phyloP scores from a whole-genome alignment of 2,329 filamentous ascomycete genomes.

The Phialocephala subalpina region DNA sequence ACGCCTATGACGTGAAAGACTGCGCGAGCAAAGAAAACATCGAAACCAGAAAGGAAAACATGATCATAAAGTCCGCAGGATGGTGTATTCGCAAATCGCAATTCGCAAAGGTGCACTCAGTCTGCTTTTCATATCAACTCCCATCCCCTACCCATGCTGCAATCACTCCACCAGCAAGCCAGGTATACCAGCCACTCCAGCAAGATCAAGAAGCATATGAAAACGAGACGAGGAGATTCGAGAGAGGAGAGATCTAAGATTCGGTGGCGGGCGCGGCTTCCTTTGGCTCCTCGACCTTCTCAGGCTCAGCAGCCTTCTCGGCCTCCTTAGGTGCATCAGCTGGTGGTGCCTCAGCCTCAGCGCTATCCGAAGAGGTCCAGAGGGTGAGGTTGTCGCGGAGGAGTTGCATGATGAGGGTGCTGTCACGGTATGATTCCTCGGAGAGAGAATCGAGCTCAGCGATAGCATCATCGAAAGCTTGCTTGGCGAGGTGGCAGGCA shows the following conservation, averaged over 20 bases:
- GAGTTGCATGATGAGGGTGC: conserved; percentile 99
- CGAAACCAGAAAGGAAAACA: conserved; percentile 47
- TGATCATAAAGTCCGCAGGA: conserved; percentile 47
- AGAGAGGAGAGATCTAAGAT: conserved; percentile 57
- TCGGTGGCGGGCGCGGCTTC: conserved; percentile 53
- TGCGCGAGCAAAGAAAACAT: conserved; percentile 40
- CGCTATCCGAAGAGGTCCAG: conserved; percentile 94
- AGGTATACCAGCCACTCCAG: conserved; percentile 42
- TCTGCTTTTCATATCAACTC: conserved; percentile 48
- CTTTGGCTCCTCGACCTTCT: conserved; percentile 49
- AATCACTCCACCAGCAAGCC: conserved; percentile 44
- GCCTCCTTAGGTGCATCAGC: conserved; percentile 71
- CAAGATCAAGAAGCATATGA: conserved; percentile 46
- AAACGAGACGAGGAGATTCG: conserved; percentile 49
- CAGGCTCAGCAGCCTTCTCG: conserved; percentile 56
- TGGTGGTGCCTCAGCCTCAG: conserved; percentile 71
- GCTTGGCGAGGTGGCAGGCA: conserved; percentile 98
- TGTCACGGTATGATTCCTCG: conserved; percentile 98
- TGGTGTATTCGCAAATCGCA: conserved; percentile 47
- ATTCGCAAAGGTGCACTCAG: conserved; percentile 41
- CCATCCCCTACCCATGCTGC: conserved; percentile 45
- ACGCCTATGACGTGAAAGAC: conserved; percentile 38
- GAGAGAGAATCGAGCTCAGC: conserved; percentile 96
- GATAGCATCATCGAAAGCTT: conserved; percentile 98
- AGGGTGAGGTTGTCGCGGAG: conserved; percentile 97